A percentile compares a stretch with the other conserved stretches of the same genome.
These are phyloP conservation scores for Yamadazyma kitorensis DNA, from an alignment of 805 yeast species.

Conservation along the genomic window DNA sequence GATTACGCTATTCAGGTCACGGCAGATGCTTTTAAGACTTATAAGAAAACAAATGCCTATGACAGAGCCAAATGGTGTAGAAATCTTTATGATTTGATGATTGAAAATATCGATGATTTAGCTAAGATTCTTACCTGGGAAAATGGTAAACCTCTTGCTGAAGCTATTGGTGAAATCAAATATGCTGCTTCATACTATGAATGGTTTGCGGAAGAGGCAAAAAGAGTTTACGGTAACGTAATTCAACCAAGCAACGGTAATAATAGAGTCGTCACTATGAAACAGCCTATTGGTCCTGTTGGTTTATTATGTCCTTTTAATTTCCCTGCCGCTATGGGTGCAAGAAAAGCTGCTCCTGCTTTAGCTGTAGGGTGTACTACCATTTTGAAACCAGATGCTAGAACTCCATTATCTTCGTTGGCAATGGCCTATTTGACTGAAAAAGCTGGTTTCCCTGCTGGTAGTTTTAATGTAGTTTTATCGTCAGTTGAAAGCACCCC, in stretches of 20 bases:
- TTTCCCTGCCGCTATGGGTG: slow-evolving; percentile 66
- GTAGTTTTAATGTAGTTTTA: slow-evolving; percentile 52
- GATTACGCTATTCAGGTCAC: slow-evolving; percentile 49
- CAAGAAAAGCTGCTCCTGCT: slow-evolving; percentile 64
- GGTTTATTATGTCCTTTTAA: slow-evolving; percentile 67
- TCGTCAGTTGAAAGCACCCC: slow-evolving; percentile 49
- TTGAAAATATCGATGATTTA: slow-evolving; percentile 55
- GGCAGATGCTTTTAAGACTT: slow-evolving; percentile 42
- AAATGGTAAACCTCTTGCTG: slow-evolving; percentile 56
- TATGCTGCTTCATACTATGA: slow-evolving; percentile 53
- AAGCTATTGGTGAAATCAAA: slow-evolving; percentile 53
- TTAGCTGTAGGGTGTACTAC: slow-evolving; percentile 65
- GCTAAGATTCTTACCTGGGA: slow-evolving; percentile 58
- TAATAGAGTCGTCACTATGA: slow-evolving; percentile 51
- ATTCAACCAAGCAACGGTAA: slow-evolving; percentile 52
- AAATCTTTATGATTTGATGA: slow-evolving; percentile 48
- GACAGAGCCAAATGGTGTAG: slow-evolving; percentile 52
- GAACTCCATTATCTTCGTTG: slow-evolving; percentile 59
- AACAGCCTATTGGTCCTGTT: slow-evolving; percentile 63
- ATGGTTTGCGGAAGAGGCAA: slow-evolving; percentile 54
- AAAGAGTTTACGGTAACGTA: slow-evolving; percentile 53
- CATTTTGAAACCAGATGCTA: slow-evolving; percentile 59
- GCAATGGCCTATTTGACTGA: slow-evolving; percentile 55
- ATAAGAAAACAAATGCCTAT: slow-evolving; percentile 46
- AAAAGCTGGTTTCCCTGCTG: slow-evolving; percentile 60